Evolutionary conservation across 2,329 filamentous ascomycete genomes (phyloP), one percentile per base, ranked within the genome.

Genomic region (Cylindrodendrum hubeiense): DNA sequence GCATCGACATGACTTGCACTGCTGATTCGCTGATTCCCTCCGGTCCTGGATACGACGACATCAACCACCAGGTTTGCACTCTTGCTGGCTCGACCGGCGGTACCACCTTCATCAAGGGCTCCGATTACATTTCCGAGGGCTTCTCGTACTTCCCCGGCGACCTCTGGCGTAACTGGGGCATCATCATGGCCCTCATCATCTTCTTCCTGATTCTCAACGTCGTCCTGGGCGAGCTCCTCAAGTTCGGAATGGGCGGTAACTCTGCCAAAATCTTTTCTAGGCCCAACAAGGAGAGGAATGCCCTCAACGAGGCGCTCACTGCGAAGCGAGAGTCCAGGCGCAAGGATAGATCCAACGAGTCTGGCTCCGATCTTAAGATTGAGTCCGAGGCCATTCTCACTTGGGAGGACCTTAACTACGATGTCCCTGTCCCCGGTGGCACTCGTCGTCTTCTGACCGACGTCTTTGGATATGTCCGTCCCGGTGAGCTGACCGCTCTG

Each of bases 371-470:
- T n/a, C 79, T 90, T 34, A 86, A 79, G 41, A 88, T 90, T 63
- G 80, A 83, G 3, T 90, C 89, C 0, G 85, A 86, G 71, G 88
- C 90, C 37, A 84, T 94, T n/a, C 85, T 97, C 65, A 97, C 94
- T 0, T 97, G 94, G 92, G 92, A 95, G 76, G 85, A 92, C 68
- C 89, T 98, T 65, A 93, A 91, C 75, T 97, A 97, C 76, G 88
- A 91, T 63, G 89, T 91, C 0, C 88, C 88, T 0, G 84, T 89
- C 4, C 82, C 87, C 0, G 85, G 84, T 5, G 88, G 87, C 3
- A 86, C 82, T 5, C 83, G 86, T 10, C 84, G 85, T 5, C 83
- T 90, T 6, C 83, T 90, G 2, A 84, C 85, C 74, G 80, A 83
- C 43, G 81, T 89, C 1, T 86, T 81, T 60, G 94, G 90, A 2